phyloP scores from a whole-genome alignment of 2,329 filamentous ascomycete genomes.

The Cytospora piceicola region DNA sequence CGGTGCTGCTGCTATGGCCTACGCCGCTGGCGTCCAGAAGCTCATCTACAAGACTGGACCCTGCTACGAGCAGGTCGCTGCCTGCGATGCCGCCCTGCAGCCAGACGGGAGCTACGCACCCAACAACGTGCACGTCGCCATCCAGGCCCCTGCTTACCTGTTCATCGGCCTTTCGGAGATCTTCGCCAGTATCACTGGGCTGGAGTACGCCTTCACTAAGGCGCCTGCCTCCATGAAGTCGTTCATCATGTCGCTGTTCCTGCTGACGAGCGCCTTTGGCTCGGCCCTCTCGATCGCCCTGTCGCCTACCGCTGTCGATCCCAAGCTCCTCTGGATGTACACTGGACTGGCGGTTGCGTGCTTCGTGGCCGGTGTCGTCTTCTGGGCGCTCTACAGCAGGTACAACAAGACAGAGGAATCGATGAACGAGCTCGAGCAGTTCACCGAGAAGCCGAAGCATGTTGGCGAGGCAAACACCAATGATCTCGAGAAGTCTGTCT shows the following conservation, averaged over 20 bases:
- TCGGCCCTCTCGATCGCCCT: conserved; percentile 28
- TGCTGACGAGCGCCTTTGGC: conserved; percentile 29
- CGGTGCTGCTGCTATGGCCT: conserved; percentile 25
- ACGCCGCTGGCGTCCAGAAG: conserved; percentile 29
- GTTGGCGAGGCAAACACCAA: conserved; percentile 5
- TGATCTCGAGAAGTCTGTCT: conserved; percentile 15
- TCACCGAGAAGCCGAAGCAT: conserved; percentile 21
- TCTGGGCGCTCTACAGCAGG: conserved; percentile 27
- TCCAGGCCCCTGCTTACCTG: conserved; percentile 28
- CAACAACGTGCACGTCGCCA: conserved; percentile 28
- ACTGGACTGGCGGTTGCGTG: conserved; percentile 22
- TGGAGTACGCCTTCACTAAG: conserved; percentile 31
- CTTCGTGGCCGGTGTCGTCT: conserved; percentile 23
- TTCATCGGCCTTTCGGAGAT: conserved; percentile 30
- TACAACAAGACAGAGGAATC: conserved; percentile 26
- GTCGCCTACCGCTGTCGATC: conserved; percentile 26
- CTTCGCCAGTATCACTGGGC: conserved; percentile 27
- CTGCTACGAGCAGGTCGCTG: conserved; percentile 24
- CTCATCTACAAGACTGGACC: conserved; percentile 30
- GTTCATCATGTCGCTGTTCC: conserved; percentile 31
- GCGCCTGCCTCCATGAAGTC: conserved; percentile 31
- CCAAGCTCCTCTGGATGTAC: conserved; percentile 31
- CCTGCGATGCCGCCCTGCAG: conserved; percentile 24
- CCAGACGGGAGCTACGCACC: conserved; percentile 24
- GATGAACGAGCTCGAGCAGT: conserved; percentile 30